phyloP scores from a whole-genome alignment of 2,329 filamentous ascomycete genomes.

The Aspergillus costaricaensis region DNA sequence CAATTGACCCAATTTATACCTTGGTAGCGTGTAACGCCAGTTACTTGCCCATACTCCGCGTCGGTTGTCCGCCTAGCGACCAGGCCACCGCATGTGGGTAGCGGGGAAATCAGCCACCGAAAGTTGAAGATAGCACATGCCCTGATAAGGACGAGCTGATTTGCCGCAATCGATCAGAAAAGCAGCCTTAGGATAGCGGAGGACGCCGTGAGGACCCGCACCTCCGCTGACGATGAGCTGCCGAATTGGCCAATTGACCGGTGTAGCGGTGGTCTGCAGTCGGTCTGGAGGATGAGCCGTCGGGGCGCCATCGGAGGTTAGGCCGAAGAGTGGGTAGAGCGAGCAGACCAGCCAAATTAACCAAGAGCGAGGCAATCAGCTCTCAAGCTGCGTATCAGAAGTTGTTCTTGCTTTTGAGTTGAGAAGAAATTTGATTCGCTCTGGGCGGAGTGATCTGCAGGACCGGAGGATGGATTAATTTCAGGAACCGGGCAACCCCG shows the following conservation, averaged over 20 bases:
- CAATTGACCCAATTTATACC: slow-evolving; percentile 5
- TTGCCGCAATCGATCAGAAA: slow-evolving; percentile 17
- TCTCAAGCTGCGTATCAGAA: slow-evolving; percentile 16
- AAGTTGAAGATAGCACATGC: slow-evolving; percentile 30
- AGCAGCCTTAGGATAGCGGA: slow-evolving; percentile 15
- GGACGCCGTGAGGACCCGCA: slow-evolving; percentile 7
- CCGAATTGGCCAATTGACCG: slow-evolving; percentile 17
- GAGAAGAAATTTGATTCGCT: not conserved
- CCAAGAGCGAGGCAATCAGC: not conserved
- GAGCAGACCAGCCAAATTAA: not conserved
- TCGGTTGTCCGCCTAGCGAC: not conserved
- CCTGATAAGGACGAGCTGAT: slow-evolving; percentile 30
- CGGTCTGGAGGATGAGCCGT: slow-evolving; percentile 13
- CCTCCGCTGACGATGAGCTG: not conserved
- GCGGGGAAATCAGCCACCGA: slow-evolving; percentile 1
- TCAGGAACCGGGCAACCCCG: not conserved
- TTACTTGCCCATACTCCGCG: not conserved
- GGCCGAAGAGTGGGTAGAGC: not conserved
- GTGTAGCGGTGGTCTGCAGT: slow-evolving; percentile 5
- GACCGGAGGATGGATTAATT: not conserved
- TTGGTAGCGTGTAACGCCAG: not conserved
- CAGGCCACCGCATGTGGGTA: not conserved
- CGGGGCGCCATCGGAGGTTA: slow-evolving; percentile 13
- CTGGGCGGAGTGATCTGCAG: not conserved
- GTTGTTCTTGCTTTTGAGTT: slow-evolving; percentile 4